Base-by-base conservation (phyloP, 2,329 filamentous ascomycete species). In the Trichophyton schoenleinii region DNA sequence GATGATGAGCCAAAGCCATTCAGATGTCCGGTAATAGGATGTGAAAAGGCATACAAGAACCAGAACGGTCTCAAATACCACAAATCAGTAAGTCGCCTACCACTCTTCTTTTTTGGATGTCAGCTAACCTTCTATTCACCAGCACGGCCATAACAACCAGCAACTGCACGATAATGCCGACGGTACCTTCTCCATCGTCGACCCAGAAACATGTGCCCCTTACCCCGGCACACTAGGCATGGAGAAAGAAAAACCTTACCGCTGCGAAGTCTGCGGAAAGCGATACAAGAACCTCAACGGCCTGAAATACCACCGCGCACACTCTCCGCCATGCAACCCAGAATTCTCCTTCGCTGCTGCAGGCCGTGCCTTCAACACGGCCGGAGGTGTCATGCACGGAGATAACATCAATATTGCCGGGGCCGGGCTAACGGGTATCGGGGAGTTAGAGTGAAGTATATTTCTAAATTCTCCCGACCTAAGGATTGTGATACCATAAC, bases 191-290 rank as follows among this genome's bases (percentile, higher is more conserved):
- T 97, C 92, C 0, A 99, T 99, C 67, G 92, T 99, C 59, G 95
- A 99, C 68, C 94, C 94, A 0, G 89, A 96, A 70, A 97, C 94
- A 0, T 94, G 89, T 31, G 84, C 90, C 1, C 94, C 94, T 0
- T 99, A 97, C 66, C 94, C 94, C 0, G 94, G 94, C 36, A 97
- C 94, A 0, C 80, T 96, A 41, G 94, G 94, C n/a, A 99, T 99
- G 94, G 94, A 99, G 77, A 99, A 97, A 74, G 92, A 97, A 78
- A 99, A 99, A 79, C 94, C 94, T 2, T 97, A 97, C 73, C 91
- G 91, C 71, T 99, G 94, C 74, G 91, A 97, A 66, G 87, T 91
- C 9, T 99, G 94, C 72, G 91, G 92, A 69, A 99, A 99, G 79
- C 88, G 94, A 59, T 99, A 99, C 78, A 99, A 99, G 85, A 99